Conservation (phyloP, 495 filamentous ascomycete genomes). For the Trichocladium antarcticum region DNA sequence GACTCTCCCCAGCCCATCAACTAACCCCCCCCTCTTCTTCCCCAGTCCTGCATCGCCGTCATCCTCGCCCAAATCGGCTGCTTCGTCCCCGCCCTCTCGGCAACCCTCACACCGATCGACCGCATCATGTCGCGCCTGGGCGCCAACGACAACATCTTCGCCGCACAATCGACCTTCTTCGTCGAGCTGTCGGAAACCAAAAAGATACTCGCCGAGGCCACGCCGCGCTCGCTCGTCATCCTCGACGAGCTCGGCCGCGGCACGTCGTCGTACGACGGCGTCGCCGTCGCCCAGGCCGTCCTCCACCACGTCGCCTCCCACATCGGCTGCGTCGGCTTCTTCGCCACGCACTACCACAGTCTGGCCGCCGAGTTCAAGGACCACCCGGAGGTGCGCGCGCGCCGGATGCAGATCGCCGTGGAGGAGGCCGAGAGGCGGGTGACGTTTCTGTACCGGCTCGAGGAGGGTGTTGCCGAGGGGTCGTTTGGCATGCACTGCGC, state of each 20-base stretch:
- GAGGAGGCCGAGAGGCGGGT: constrained; percentile 73
- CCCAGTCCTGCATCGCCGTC: constrained; percentile 70
- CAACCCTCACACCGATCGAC: constrained; percentile 82
- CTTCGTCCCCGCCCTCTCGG: constrained; percentile 74
- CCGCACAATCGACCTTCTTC: constrained; percentile 95
- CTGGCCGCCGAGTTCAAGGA: constrained; percentile 77
- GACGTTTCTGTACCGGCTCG: constrained; percentile 92
- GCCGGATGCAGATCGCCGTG: constrained; percentile 87
- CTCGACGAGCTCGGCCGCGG: constrained; percentile 94
- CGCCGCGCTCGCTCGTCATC: constrained; percentile 89
- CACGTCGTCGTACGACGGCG: constrained; percentile 87
- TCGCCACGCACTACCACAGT: constrained; percentile 95
- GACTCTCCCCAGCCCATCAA: not conserved
- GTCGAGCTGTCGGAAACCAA: constrained; percentile 96
- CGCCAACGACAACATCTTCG: constrained; percentile 98
- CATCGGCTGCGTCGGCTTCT: constrained; percentile 90
- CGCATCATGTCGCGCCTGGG: constrained; percentile 98
- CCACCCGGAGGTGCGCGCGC: constrained; percentile 77
- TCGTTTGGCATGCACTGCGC: constrained; percentile 99
- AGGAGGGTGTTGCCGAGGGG: constrained; percentile 90
- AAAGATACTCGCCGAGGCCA: constrained; percentile 94
- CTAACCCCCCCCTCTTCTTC: constrained; percentile 12
- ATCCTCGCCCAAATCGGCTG: constrained; percentile 99
- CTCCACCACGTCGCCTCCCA: constrained; percentile 90
- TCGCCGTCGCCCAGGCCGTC: constrained; percentile 92